A percentile compares a stretch with the other conserved stretches of the same genome.
Evolutionary conservation across 352 stramenopile species (phyloP).

Genomic region (Pythium dissimile): DNA sequence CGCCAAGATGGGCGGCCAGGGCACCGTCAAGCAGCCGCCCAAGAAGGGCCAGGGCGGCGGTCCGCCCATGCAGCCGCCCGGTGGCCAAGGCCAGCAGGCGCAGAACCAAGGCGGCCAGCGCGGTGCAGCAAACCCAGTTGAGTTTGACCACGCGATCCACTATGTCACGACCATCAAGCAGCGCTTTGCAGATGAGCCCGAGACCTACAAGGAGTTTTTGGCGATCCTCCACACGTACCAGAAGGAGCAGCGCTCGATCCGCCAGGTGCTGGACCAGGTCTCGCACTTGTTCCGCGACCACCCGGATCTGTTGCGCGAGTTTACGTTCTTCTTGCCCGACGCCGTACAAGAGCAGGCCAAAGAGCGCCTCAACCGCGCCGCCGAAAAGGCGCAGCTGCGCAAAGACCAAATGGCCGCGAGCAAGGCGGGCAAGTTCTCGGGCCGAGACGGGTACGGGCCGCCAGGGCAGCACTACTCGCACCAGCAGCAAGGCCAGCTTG

Average conservation of each 20-base stretch:
- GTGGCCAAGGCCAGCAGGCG: background rate
- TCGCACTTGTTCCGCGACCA: slow-evolving; percentile 99
- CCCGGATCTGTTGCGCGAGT: slow-evolving; percentile 98
- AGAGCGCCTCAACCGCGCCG: slow-evolving; percentile 93
- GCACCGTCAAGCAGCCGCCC: slow-evolving; percentile 30
- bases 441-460: slow-evolving; percentile 16
- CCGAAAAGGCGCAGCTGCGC: slow-evolving; percentile 92
- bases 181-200: slow-evolving; percentile 95
- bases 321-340: slow-evolving; percentile 99
- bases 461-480: slow-evolving; percentile 23
- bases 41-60: slow-evolving; percentile 48
- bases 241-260: slow-evolving; percentile 98
- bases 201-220: slow-evolving; percentile 99
- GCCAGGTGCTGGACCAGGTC: slow-evolving; percentile 97
- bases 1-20: slow-evolving; percentile 30
- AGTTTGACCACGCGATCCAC: slow-evolving; percentile 99
- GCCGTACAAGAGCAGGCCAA: slow-evolving; percentile 97
- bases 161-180: slow-evolving; percentile 99
- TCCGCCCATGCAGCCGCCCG: slow-evolving; percentile 18
- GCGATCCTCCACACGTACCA: slow-evolving; percentile 99
- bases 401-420: slow-evolving; percentile 53
- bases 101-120: slow-evolving; percentile 17
- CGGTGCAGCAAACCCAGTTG: slow-evolving; percentile 86
- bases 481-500: background rate
- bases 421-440: slow-evolving; percentile 42